These are phyloP conservation scores for Backusella circina DNA, from an alignment of 192 early-diverging fungal species.

Conservation along the genomic window DNA sequence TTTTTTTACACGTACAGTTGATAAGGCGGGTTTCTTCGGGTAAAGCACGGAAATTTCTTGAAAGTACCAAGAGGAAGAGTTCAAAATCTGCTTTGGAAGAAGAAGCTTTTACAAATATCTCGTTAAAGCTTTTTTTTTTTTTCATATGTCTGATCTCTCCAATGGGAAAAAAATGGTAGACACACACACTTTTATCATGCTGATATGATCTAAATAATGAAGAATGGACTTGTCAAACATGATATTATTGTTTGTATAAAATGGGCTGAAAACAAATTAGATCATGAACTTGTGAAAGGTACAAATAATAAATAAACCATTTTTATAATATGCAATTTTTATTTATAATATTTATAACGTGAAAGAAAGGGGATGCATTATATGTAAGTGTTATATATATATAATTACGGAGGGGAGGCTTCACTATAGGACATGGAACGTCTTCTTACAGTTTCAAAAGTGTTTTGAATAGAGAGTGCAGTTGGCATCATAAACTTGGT, in stretches of 20 bases:
- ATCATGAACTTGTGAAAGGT: neutral
- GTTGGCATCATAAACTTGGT: slow-evolving; percentile 19
- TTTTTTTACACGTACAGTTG: neutral
- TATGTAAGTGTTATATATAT: neutral
- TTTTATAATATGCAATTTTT: neutral
- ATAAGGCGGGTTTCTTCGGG: neutral
- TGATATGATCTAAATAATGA: neutral
- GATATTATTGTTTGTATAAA: neutral
- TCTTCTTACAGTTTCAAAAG: slow-evolving; percentile 28
- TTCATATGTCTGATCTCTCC: no score
- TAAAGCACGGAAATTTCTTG: neutral
- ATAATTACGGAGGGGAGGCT: neutral
- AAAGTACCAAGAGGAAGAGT: neutral
- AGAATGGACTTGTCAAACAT: neutral
- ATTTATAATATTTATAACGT: neutral
- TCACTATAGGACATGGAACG: slow-evolving; percentile 21
- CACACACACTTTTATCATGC: no score
- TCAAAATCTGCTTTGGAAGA: no score
- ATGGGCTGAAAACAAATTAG: neutral
- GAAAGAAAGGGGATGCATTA: neutral
- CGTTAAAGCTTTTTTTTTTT: no score
- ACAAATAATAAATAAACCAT: neutral
- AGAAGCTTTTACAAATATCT: no score
- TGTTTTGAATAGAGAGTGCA: slow-evolving; percentile 23
- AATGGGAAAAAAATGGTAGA: no score